Evolutionary conservation across 495 filamentous ascomycete species (phyloP).

Genomic region (Penicillium psychrofluorescens): DNA sequence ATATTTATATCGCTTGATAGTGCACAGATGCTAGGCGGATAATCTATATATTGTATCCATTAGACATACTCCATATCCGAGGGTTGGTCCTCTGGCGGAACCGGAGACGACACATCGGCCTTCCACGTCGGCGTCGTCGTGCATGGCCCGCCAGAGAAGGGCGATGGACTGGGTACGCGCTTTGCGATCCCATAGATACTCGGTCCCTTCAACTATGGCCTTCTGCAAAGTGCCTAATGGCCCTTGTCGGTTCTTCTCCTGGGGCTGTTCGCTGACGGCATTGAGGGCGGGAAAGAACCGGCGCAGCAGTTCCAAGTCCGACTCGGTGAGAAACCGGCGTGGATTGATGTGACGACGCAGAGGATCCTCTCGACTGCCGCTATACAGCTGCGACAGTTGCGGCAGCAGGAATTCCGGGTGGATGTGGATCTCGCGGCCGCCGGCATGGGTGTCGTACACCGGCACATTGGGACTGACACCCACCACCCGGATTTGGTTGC

Average conservation of each 20-base stretch:
- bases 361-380: constrained; percentile 9
- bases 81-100: background rate
- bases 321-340: constrained; percentile 6
- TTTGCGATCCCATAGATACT: constrained; percentile 11
- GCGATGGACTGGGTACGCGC: constrained; percentile 6
- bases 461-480: constrained; percentile 5
- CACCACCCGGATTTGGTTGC: constrained; percentile 9
- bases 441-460: constrained; percentile 13
- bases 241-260: background rate
- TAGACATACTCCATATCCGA: constrained; percentile 5
- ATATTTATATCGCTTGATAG: too few relatives aligned
- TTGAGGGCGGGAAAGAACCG: constrained; percentile 8
- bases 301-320: constrained; percentile 5
- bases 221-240: constrained; percentile 7
- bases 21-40: background rate
- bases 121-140: constrained; percentile 9
- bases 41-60: background rate
- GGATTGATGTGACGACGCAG: constrained; percentile 6
- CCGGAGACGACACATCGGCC: background rate
- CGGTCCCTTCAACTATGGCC: constrained; percentile 8
- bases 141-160: constrained; percentile 9
- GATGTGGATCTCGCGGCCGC: constrained; percentile 15
- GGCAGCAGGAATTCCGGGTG: constrained; percentile 8
- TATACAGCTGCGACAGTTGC: constrained; percentile 6
- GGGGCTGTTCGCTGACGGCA: background rate